Evolutionary conservation across 2,329 filamentous ascomycete genomes (phyloP).

Genomic region (Karstenula rhodostoma): DNA sequence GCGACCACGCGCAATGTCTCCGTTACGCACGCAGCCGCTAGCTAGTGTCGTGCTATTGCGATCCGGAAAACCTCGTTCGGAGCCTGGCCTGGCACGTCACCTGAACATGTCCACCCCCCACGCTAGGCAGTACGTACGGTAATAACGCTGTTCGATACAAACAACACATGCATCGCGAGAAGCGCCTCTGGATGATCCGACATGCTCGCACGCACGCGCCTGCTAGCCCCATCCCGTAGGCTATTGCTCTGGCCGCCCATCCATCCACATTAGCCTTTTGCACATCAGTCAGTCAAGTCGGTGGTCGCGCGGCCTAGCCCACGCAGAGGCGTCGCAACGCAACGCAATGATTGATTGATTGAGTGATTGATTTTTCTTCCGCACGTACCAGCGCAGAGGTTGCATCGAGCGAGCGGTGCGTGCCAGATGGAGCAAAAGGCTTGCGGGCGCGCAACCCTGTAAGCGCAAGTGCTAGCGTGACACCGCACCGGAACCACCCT

Average conservation of each 20-base stretch:
- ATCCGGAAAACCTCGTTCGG: neutral
- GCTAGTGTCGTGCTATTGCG: neutral
- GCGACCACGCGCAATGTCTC: neutral
- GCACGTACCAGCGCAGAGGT: slow-evolving; percentile 3
- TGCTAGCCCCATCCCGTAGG: too few species aligned
- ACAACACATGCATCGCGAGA: too few species aligned
- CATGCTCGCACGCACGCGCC: too few species aligned
- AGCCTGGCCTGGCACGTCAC: neutral
- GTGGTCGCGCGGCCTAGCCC: neutral
- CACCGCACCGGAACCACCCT: slow-evolving; percentile 1
- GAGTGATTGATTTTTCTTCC: too few species aligned
- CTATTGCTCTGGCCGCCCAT: too few species aligned
- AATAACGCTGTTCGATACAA: too few species aligned
- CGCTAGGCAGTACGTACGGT: too few species aligned
- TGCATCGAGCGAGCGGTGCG: slow-evolving; percentile 2
- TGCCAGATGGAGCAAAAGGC: neutral
- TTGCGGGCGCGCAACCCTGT: neutral
- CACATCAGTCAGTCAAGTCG: too few species aligned
- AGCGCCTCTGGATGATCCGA: too few species aligned
- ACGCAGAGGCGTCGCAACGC: neutral
- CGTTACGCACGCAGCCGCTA: neutral
- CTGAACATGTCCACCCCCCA: too few species aligned
- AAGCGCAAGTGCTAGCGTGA: slow-evolving; percentile 11
- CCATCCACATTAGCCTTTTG: too few species aligned
- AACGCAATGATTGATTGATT: too few species aligned